phyloP scores from a whole-genome alignment of 768 basidiomycete species.

The Tylopilus vinaceipallidus region DNA sequence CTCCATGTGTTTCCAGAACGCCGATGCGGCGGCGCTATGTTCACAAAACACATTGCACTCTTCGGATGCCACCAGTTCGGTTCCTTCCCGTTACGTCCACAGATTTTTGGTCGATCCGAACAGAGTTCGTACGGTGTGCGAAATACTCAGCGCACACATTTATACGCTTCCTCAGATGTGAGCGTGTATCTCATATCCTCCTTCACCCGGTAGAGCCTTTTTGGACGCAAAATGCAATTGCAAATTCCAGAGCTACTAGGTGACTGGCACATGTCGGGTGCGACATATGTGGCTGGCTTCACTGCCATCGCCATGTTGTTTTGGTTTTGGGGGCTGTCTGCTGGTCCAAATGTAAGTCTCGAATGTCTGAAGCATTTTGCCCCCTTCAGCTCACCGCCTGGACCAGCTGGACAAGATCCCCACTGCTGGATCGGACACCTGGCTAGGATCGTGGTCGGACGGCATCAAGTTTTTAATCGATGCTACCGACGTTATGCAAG shows the following conservation, averaged over 20 bases:
- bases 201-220: too few relatives aligned
- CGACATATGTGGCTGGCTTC: not conserved
- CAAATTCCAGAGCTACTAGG: not conserved
- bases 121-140: too few relatives aligned
- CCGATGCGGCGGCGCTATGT: too few relatives aligned
- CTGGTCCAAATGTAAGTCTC: slow-evolving; percentile 2
- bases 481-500: slow-evolving; percentile 24
- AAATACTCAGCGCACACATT: too few relatives aligned
- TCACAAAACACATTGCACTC: too few relatives aligned
- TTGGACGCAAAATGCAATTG: too few relatives aligned
- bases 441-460: slow-evolving; percentile 29
- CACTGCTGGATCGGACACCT: slow-evolving; percentile 25
- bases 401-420: slow-evolving; percentile 32
- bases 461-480: slow-evolving; percentile 19
- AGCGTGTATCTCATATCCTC: too few relatives aligned
- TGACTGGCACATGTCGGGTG: not conserved
- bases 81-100: too few relatives aligned
- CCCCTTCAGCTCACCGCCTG: not conserved
- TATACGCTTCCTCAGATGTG: too few relatives aligned
- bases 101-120: too few relatives aligned
- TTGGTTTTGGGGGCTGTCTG: not conserved
- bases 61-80: too few relatives aligned
- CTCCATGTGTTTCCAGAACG: too few relatives aligned
- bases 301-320: not conserved
- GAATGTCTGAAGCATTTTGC: not conserved